Evolutionary conservation across 208 protist species (phyloP).

Genomic region (Trypanosoma rangeli): DNA sequence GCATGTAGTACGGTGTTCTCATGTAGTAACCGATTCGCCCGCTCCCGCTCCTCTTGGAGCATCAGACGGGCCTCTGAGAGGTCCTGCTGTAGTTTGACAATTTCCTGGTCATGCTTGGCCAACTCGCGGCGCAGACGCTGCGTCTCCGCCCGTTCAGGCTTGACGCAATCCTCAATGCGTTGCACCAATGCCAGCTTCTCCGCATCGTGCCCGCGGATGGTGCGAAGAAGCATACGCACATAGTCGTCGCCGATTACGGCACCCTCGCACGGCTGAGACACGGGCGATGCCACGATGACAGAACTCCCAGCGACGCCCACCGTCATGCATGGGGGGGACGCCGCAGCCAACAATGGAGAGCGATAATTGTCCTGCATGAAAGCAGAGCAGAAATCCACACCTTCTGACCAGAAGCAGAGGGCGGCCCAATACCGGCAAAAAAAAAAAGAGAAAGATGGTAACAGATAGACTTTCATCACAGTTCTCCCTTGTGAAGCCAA

Average conservation of each 20-base stretch:
- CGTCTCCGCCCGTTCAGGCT: conserved; percentile 25
- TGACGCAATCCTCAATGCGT: conserved; percentile 22
- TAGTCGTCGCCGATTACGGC: conserved; percentile 25
- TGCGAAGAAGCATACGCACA: conserved; percentile 30
- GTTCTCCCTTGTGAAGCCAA: background rate
- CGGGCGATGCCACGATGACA: conserved; percentile 3
- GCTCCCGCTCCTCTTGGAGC: conserved; percentile 73
- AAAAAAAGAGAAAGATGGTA: background rate
- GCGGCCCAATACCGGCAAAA: background rate
- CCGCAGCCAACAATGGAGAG: background rate
- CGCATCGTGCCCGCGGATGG: conserved; percentile 30
- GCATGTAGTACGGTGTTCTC: conserved; percentile 61
- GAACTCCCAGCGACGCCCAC: conserved; percentile 1
- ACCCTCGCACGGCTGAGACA: background rate
- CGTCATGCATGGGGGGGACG: background rate
- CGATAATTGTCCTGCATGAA: background rate
- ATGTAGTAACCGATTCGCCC: conserved; percentile 54
- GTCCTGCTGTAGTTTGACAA: conserved; percentile 35
- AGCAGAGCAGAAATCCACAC: background rate
- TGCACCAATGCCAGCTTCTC: conserved; percentile 33
- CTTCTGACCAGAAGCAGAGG: no score
- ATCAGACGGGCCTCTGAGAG: conserved; percentile 38
- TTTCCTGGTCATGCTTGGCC: conserved; percentile 1
- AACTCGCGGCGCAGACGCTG: conserved; percentile 22
- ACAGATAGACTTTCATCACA: background rate